phyloP scores from a whole-genome alignment of 768 basidiomycete genomes.

The Lactarius hengduanensis region DNA sequence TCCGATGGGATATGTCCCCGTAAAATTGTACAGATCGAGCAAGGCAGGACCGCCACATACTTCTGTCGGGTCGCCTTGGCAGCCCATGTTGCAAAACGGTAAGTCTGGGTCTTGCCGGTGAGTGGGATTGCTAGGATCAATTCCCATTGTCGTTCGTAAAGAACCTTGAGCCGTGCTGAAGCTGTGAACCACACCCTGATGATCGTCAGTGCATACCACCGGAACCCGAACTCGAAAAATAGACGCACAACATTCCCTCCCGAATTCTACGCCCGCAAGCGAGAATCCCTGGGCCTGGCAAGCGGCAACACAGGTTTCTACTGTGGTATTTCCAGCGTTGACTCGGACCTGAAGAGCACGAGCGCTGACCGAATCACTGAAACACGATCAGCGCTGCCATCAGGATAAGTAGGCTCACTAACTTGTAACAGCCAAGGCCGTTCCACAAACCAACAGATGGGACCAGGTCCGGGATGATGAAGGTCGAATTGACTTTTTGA shows the following conservation, averaged over 20 bases:
- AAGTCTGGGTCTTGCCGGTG: neutral
- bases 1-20: neutral
- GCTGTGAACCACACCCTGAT: slow-evolving; percentile 1
- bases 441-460: slow-evolving; percentile 60
- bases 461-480: slow-evolving; percentile 45
- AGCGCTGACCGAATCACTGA: slow-evolving; percentile 37
- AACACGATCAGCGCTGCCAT: neutral
- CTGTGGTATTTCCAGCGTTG: slow-evolving; percentile 54
- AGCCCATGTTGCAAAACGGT: neutral
- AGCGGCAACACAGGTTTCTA: slow-evolving; percentile 58
- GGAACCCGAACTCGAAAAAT: neutral
- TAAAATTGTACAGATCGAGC: neutral
- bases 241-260: slow-evolving; percentile 69
- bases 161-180: neutral
- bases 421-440: slow-evolving; percentile 73
- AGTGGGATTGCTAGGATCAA: no score
- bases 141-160: neutral
- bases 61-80: neutral
- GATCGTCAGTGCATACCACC: neutral
- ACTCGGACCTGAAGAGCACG: slow-evolving; percentile 37
- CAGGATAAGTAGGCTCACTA: slow-evolving; percentile 23
- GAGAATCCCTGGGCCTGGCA: slow-evolving; percentile 70
- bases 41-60: neutral
- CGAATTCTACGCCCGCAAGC: slow-evolving; percentile 66
- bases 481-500: slow-evolving; percentile 52